Conservation (phyloP, 2,329 filamentous ascomycete species). For the Ophiostoma populinum region DNA sequence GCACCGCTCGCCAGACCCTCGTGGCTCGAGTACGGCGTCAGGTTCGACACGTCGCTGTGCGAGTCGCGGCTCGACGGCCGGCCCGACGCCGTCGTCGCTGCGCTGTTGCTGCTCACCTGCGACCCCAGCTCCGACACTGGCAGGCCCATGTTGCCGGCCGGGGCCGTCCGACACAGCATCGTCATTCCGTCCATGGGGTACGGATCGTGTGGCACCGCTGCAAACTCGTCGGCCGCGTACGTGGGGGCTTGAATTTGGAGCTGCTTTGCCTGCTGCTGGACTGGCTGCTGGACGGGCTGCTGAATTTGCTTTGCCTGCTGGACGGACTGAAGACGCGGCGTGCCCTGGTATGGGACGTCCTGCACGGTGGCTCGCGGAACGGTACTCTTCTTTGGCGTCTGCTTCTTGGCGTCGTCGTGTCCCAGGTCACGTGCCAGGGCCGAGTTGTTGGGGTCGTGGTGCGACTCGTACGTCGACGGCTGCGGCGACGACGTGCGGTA, state of each 20-base stretch:
- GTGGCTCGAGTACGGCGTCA: conserved; percentile 74
- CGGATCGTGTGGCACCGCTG: conserved; percentile 52
- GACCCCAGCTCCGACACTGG: conserved; percentile 21
- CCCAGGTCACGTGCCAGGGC: conserved; percentile 49
- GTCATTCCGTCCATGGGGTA: conserved; percentile 27
- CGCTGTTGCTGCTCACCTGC: conserved; percentile 16
- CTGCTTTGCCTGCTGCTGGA: conserved; percentile 14
- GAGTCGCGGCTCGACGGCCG: conserved; percentile 75
- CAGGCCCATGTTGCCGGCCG: conserved; percentile 11
- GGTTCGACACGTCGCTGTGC: conserved; percentile 78
- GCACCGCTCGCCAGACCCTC: too few species aligned
- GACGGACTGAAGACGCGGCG: conserved; percentile 11
- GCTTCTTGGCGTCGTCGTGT: conserved; percentile 1
- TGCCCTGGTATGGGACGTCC: too few species aligned
- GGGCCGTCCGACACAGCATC: conserved; percentile 64
- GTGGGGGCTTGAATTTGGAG: conserved; percentile 11
- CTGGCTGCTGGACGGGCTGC: conserved; percentile 5
- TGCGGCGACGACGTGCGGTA: conserved; percentile 94
- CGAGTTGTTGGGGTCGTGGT: conserved; percentile 66
- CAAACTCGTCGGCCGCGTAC: conserved; percentile 41
- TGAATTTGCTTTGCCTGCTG: conserved; percentile 10
- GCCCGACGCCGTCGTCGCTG: conserved; percentile 41
- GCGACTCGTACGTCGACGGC: conserved; percentile 80
- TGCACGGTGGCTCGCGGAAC: too few species aligned
- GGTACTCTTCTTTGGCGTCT: too few species aligned